Evolutionary conservation across 495 filamentous ascomycete species (phyloP).

Genomic region (Penicillium odoratum): DNA sequence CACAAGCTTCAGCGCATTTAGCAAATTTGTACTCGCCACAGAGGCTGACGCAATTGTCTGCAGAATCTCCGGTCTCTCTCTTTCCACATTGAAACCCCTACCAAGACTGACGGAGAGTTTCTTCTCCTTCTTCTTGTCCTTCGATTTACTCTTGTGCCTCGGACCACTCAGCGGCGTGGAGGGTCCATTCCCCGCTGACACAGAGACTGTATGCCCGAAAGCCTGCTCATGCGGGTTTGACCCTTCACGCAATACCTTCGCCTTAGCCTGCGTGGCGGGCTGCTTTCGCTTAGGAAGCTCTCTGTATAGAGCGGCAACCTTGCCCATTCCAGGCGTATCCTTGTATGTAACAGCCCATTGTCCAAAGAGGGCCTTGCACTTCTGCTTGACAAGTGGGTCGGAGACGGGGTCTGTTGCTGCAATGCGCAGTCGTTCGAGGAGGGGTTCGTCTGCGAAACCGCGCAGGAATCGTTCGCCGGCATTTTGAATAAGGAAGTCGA

Average conservation of each 20-base stretch:
- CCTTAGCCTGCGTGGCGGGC: conserved; percentile 66
- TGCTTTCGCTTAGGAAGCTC: conserved; percentile 69
- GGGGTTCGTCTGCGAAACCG: conserved; percentile 83
- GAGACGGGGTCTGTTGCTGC: conserved; percentile 82
- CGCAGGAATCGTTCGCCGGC: conserved; percentile 86
- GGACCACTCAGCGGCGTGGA: conserved; percentile 37
- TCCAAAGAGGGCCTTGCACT: conserved; percentile 81
- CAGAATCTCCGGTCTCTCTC: conserved; percentile 82
- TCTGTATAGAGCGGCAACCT: conserved; percentile 77
- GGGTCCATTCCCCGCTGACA: conserved; percentile 43
- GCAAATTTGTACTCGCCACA: conserved; percentile 85
- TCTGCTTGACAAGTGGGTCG: conserved; percentile 80
- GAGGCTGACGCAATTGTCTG: conserved; percentile 79
- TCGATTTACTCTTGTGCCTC: conserved; percentile 38
- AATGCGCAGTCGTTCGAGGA: conserved; percentile 88
- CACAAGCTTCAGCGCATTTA: conserved; percentile 85
- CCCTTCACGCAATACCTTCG: conserved; percentile 77
- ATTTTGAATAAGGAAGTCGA: conserved; percentile 95
- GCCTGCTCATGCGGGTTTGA: conserved; percentile 62
- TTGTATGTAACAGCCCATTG: conserved; percentile 88
- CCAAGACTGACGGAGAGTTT: conserved; percentile 23
- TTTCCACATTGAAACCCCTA: conserved; percentile 76
- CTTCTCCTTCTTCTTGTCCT: conserved; percentile 43
- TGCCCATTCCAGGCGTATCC: conserved; percentile 74
- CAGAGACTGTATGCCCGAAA: conserved; percentile 47